Evolutionary conservation across 2,329 filamentous ascomycete species (phyloP).

Genomic region (Plectosphaerella plurivora): DNA sequence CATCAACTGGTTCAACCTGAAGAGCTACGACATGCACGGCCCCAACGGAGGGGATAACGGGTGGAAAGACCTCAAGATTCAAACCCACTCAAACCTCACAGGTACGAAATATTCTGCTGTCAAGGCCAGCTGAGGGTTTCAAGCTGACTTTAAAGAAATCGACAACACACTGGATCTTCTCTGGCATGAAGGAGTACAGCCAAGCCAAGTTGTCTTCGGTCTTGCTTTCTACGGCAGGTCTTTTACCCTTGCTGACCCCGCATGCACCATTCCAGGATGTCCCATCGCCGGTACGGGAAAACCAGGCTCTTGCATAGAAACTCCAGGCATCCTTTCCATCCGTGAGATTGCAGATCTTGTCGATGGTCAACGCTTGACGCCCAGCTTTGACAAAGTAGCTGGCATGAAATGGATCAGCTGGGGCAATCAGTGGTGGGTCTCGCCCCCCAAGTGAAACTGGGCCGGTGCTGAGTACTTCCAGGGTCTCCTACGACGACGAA

Average conservation of each 20-base stretch:
- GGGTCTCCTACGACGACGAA: too few species aligned
- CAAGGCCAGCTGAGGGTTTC: background rate
- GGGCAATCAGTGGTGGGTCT: too few species aligned
- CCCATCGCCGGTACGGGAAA: constrained; percentile 17
- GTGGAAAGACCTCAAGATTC: constrained; percentile 17
- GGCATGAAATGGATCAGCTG: too few species aligned
- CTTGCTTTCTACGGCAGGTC: constrained; percentile 21
- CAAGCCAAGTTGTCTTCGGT: constrained; percentile 25
- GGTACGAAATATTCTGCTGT: constrained; percentile 3
- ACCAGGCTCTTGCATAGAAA: constrained; percentile 22
- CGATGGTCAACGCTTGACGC: background rate
- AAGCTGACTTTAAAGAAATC: constrained; percentile 26
- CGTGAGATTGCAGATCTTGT: constrained; percentile 18
- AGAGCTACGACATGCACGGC: constrained; percentile 25
- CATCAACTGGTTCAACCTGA: background rate
- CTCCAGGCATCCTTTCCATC: constrained; percentile 26
- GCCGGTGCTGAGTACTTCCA: too few species aligned
- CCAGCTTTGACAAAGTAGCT: too few species aligned
- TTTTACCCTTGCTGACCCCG: constrained; percentile 19
- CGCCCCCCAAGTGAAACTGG: too few species aligned
- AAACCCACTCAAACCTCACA: constrained; percentile 29
- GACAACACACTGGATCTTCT: constrained; percentile 36
- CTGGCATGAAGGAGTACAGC: constrained; percentile 39
- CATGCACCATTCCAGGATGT: constrained; percentile 18
- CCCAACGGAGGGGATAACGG: constrained; percentile 23